These are phyloP conservation scores for Penicillium cataractarum DNA, from an alignment of 495 filamentous ascomycete species.

Conservation along the genomic window DNA sequence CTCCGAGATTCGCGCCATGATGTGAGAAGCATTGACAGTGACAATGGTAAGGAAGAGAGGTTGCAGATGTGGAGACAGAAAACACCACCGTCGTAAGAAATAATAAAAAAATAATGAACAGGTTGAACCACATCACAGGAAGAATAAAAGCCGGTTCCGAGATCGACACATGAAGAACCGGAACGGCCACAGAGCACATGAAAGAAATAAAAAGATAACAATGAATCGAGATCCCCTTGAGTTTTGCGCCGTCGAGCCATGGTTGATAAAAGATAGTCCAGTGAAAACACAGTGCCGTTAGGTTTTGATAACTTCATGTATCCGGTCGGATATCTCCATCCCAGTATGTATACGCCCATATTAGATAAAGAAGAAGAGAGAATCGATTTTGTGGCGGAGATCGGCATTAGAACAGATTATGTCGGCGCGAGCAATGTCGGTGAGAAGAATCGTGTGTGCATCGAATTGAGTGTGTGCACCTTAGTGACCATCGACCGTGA, in stretches of 20 bases:
- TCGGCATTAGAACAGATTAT: constrained; percentile 38
- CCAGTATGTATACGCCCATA: constrained; percentile 52
- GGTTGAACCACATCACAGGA: constrained; percentile 17
- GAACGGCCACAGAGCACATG: neutral
- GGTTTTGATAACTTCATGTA: constrained; percentile 31
- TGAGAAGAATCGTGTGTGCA: constrained; percentile 25
- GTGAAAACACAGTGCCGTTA: constrained; percentile 25
- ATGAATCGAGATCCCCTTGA: constrained; percentile 26
- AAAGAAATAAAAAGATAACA: constrained; percentile 23
- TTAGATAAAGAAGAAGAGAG: constrained; percentile 39
- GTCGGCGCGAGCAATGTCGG: constrained; percentile 26
- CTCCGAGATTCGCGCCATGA: constrained; percentile 10
- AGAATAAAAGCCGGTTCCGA: constrained; percentile 25
- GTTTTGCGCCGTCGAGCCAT: constrained; percentile 48
- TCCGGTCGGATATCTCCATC: constrained; percentile 29
- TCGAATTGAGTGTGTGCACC: constrained; percentile 31
- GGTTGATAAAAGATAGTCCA: constrained; percentile 21
- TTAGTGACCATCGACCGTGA: constrained; percentile 35
- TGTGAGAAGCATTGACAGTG: constrained; percentile 28
- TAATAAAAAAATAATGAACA: constrained; percentile 31
- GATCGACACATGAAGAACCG: constrained; percentile 22
- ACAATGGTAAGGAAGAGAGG: constrained; percentile 21
- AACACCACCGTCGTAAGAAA: constrained; percentile 30
- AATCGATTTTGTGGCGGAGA: constrained; percentile 24
- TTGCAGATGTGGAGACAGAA: constrained; percentile 12